Base-by-base conservation (phyloP, 768 basidiomycete species). In the Collybia mongolica region DNA sequence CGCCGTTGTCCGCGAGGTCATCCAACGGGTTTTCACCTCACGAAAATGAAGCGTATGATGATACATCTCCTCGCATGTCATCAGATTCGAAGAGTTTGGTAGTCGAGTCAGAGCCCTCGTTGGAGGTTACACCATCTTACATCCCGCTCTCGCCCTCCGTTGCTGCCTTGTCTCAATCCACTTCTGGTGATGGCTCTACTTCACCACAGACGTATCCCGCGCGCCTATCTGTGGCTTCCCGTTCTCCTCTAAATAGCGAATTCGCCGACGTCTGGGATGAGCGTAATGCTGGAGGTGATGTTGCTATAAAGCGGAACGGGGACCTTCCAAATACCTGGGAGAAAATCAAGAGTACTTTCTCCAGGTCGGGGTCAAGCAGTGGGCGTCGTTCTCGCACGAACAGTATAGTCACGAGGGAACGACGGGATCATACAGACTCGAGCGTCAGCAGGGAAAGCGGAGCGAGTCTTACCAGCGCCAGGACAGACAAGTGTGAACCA, bases 321-420 rank as follows among this genome's bases (percentile, higher is more conserved):
- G 88, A 89, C 42, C 71, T 71, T 12, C 69, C 73, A 18, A 76
- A 76, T 53, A 70, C 83, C 28, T 92, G 88, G 90, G 82, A 87
- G 54, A 88, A 82, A 62, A 72, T 92, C 45, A 86, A 86, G 58
- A 78, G 72, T 48, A 79, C 84, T 0, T 81, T 93, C 56, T 76
- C 77, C 29, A 74, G 87, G 53, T 81, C 82, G 22, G 79, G 75
- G 29, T 89, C 89, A 38, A 78, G 75, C 45, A 76, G 69, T 46
- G 89, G 90, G 6, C 80, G 88, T 57, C 83, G 90, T 43, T 90
- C 89, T 45, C 83, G 90, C 36, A 83, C 86, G 36, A 90, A 91
- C 59, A 90, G 88, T 60, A 79, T 90, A 49, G 76, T 76, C 38
- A 77, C 79, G 40, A 82, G 86, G 43, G 82, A 86, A 51, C 72